Evolutionary conservation across 371 early-diverging fungal genomes (phyloP).

Genomic region (Chytridium lagenaria): DNA sequence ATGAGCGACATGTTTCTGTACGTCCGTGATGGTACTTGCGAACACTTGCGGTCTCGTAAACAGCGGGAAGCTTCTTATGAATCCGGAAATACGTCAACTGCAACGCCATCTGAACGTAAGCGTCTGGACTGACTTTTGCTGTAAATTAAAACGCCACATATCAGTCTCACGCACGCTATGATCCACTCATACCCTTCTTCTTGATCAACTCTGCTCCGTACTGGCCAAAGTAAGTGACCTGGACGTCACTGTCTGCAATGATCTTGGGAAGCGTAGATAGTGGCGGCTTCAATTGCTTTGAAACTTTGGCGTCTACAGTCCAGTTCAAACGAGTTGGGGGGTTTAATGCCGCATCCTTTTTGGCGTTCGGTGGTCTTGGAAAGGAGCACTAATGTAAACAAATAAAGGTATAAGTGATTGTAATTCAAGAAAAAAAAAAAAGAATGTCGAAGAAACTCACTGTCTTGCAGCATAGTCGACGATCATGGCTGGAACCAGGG

Average conservation of each 20-base stretch:
- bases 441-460: neutral
- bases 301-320: conserved; percentile 56
- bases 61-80: too few species aligned
- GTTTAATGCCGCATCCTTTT: neutral
- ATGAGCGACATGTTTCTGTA: too few species aligned
- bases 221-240: conserved; percentile 47
- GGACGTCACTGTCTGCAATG: conserved; percentile 66
- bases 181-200: too few species aligned
- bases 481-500: conserved; percentile 9
- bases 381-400: neutral
- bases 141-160: too few species aligned
- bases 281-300: conserved; percentile 61
- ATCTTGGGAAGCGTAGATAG: conserved; percentile 55
- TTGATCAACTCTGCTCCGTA: conserved; percentile 75
- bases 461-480: conserved; percentile 14
- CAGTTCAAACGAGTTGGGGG: conserved; percentile 53
- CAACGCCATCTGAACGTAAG: too few species aligned
- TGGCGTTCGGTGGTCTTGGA: conserved; percentile 8
- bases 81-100: too few species aligned
- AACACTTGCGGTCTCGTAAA: too few species aligned
- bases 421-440: neutral
- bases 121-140: too few species aligned
- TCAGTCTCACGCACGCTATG: too few species aligned
- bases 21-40: too few species aligned
- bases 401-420: neutral